Conservation (phyloP, 1,284 basidiomycete species). For the Marasmius tenuissimus region DNA sequence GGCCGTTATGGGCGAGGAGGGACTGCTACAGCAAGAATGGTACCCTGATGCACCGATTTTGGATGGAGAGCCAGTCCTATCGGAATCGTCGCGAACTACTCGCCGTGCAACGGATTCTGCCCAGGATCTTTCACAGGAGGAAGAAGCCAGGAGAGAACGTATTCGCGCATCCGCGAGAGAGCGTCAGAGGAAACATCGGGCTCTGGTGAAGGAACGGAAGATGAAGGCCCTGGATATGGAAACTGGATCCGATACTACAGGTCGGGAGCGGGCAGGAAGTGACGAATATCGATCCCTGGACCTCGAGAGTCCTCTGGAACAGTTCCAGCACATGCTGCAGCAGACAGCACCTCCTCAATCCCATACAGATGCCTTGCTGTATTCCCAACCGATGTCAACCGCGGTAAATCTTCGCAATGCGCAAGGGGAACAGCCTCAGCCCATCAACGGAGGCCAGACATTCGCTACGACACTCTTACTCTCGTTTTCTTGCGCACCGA, state of each 20-base stretch:
- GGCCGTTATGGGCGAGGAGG: constrained; percentile 32
- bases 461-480: constrained; percentile 72
- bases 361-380: neutral
- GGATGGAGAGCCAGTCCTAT: constrained; percentile 16
- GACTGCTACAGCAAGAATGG: neutral
- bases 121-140: constrained; percentile 55
- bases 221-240: constrained; percentile 75
- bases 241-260: constrained; percentile 66
- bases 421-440: constrained; percentile 40
- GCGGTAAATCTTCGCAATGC: constrained; percentile 16
- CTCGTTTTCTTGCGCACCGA: constrained; percentile 68
- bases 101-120: constrained; percentile 9
- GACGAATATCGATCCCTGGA: neutral
- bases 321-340: constrained; percentile 23
- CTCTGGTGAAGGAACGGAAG: constrained; percentile 72
- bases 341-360: neutral
- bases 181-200: constrained; percentile 76
- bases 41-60: neutral
- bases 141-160: constrained; percentile 61
- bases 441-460: constrained; percentile 58
- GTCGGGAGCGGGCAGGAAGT: constrained; percentile 42
- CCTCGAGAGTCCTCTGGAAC: neutral
- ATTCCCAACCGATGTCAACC: constrained; percentile 25
- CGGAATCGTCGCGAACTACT: constrained; percentile 10
- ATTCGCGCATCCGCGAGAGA: constrained; percentile 73